Evolutionary conservation across 768 basidiomycete species (phyloP).

Genomic region (Candolleomyces efflorescens): DNA sequence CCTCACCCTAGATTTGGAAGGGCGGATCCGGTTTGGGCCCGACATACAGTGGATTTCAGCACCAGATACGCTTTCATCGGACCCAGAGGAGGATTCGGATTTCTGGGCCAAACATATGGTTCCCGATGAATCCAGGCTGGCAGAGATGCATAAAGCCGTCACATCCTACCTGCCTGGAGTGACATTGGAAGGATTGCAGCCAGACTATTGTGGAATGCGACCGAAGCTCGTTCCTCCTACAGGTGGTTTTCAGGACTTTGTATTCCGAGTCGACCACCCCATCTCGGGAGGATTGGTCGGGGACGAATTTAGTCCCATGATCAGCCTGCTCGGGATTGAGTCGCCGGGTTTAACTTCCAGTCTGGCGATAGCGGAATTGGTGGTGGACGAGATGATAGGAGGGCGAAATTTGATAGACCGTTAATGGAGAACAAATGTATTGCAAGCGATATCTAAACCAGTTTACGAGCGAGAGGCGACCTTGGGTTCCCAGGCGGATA

Average conservation of each 20-base stretch:
- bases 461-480: constrained; percentile 43
- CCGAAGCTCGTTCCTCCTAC: constrained; percentile 80
- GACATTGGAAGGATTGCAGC: constrained; percentile 52
- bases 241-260: constrained; percentile 82
- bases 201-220: constrained; percentile 83
- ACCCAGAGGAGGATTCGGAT: constrained; percentile 47
- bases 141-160: constrained; percentile 71
- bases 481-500: constrained; percentile 81
- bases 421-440: background rate
- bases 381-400: constrained; percentile 58
- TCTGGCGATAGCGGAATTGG: constrained; percentile 82
- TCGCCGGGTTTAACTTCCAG: constrained; percentile 88
- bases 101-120: constrained; percentile 73
- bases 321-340: constrained; percentile 87
- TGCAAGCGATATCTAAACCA: background rate
- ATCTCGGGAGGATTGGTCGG: constrained; percentile 18
- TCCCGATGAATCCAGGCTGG: constrained; percentile 56
- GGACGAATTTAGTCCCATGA: constrained; percentile 46
- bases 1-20: constrained; percentile 80
- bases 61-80: constrained; percentile 28
- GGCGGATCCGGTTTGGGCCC: constrained; percentile 87
- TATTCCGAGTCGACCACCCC: constrained; percentile 62
- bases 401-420: constrained; percentile 11
- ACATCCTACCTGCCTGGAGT: constrained; percentile 69
- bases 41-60: constrained; percentile 85